Percentiles rank a stretch among this genome's conserved stretches.
phyloP scores from a whole-genome alignment of 768 basidiomycete genomes.

The Lactarius akahatsu region DNA sequence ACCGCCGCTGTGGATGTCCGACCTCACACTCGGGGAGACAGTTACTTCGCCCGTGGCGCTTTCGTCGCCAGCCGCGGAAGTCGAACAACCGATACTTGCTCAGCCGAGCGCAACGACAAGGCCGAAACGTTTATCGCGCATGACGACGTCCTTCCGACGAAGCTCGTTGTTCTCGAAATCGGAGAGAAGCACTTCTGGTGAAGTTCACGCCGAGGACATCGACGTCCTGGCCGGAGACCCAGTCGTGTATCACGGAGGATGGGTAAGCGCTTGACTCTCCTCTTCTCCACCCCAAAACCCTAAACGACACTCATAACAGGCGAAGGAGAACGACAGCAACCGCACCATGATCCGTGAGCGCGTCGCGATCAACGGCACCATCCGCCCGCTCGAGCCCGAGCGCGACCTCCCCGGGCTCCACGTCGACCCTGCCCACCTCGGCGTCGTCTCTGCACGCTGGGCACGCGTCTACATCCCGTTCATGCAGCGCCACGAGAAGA shows the following conservation, averaged over 20 bases:
- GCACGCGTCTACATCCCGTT: constrained; percentile 72
- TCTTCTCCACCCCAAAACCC: background rate
- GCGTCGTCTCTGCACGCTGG: constrained; percentile 69
- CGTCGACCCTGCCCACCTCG: constrained; percentile 64
- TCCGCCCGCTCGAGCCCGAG: constrained; percentile 75
- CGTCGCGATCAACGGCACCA: constrained; percentile 71
- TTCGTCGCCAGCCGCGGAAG: background rate
- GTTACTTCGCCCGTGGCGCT: background rate
- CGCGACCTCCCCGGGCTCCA: constrained; percentile 62
- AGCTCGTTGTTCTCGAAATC: background rate
- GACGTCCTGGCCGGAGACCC: constrained; percentile 57
- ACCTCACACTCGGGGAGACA: background rate
- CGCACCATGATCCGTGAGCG: constrained; percentile 83
- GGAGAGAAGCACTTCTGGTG: background rate
- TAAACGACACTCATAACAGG: background rate
- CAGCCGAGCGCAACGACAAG: background rate
- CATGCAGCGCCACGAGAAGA: constrained; percentile 60
- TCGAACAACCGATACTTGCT: background rate
- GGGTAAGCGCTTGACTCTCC: constrained; percentile 38
- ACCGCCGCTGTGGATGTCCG: background rate
- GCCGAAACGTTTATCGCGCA: background rate
- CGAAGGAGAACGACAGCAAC: constrained; percentile 40
- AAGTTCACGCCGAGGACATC: constrained; percentile 20
- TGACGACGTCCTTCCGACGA: constrained; percentile 1
- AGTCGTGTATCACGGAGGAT: constrained; percentile 50